Evolutionary conservation across 2,329 filamentous ascomycete species (phyloP), one percentile per base, ranked within the genome.

Genomic region (Aspergillus spinulosporus): DNA sequence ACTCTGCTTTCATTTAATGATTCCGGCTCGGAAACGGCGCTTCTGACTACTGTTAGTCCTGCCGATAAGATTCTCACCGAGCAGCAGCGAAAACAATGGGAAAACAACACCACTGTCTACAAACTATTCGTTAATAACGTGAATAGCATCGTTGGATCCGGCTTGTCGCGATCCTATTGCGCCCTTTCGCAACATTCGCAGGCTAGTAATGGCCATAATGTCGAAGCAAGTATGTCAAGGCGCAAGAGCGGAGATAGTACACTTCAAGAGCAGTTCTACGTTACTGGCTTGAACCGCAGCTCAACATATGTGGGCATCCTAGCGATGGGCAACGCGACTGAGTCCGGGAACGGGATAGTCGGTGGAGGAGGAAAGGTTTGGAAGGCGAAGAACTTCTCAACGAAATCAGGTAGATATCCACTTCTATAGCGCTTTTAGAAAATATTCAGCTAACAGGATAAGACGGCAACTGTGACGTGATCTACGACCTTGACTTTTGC

Each of bases 401-500:
- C 93, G 6, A 91, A 92, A 70, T 79, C 84, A 59, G 84, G 90
- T 93, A 80, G 70, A 81, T 71, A 8, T 7, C 50, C 12, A 28
- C 3, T 36, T 15, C 26, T 36, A 15, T 29, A 21, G 21, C 21
- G 21, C 39, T 6, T 14, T 15, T 6, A 26, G 7, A 12, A 9
- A 4, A 8, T n/a, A 26, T 28, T 47, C 43, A 8, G n/a, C 49
- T 57, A 26, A 58, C 21, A 31, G 40, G n/a, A 34, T 39, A 65
- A 85, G 90, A 89, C 57, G 83, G 85, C 58, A 96, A 92, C 67
- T 99, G 94, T 72, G 88, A 88, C 58, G 82, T 99, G 40, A 81
- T 97, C 45, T 92, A 87, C 72, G 87, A 95, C 68, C 84, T 99
- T n/a, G 80, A 86, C 0, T 95, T 97, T 72, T 99, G 94, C 76